Evolutionary conservation across 371 early-diverging fungal species (phyloP), one percentile per base, ranked within the genome.

Genomic region (Circinella minor): DNA sequence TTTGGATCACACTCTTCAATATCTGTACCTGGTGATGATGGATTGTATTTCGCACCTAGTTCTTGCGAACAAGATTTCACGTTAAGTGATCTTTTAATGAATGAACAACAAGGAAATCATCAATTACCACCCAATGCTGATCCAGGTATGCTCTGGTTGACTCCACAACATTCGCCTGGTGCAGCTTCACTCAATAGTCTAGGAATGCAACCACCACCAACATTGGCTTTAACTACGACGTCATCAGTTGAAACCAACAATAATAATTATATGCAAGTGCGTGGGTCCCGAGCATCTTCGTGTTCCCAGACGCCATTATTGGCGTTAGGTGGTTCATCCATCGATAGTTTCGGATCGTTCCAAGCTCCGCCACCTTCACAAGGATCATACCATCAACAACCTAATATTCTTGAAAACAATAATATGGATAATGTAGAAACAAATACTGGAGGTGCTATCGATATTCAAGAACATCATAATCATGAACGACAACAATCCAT

Each of bases 231-330:
- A 38, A 63, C 63, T 4, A 27, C 63, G 34, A 46, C 63, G 18
- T 47, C 63, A n/a, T 63, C 63, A 36, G 61, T 38, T 18, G 63
- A 63, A 63, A 63, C n/a, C 27, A 63, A 36, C 20, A 63, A 43
- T 43, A 43, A 43, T 43, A 43, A 34, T 47, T 63, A 47, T 20
- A 63, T 47, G 47, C 11, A 47, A 63, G 43, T 27, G 18, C n/a
- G 17, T 46, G 27, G 63, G 47, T 63, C 47, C 20, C 48, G 47
- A 20, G 34, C 48, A 18, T 63, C 63, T 63, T 63, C 47, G 63
- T 63, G 47, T 63, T 18, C 62, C 46, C 43, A 61, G 34, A 46
- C 62, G n/a, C 62, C 62, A 17, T 17, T 46, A 39, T 61, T 61
- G 43, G 62, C 62, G 39, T 13, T 61, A 14, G 46, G 20, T 20